Base-by-base conservation (phyloP, 129 eudicot species). In the Pittosporum tobira region DNA sequence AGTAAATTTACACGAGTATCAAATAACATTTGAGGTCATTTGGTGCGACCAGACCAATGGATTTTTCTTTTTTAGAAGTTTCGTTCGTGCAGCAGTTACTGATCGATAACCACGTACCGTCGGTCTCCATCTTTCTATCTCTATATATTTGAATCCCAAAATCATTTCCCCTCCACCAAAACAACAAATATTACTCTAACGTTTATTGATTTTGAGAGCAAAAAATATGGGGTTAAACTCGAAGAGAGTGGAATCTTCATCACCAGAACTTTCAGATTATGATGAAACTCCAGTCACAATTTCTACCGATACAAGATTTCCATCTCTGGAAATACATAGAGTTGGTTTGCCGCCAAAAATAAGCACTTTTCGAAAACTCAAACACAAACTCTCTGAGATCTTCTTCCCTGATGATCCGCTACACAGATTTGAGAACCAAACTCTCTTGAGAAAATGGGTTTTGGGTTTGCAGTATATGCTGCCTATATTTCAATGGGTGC, bases 401-500 rank as follows among this genome's bases (percentile, higher is more conserved):
- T 61, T 61, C 25, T 61, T 61, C 43, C 51, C 65, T 6, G 65
- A 61, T 61, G 53, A 61, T 45, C 83, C 83, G 10, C 59, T 72
- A 13, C 83, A 69, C 42, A 38, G 49, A 59, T 77, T 73, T 47
- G 64, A 77, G 43, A 72, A 77, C 61, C 63, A 63, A 47, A 51
- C 69, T 0, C 2, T 31, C 3, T 11, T 49, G 36, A 69, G 43
- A 4, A 77, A 48, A 62, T 19, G 66, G 47, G 15, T 68, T 11
- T 49, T 77, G 11, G 66, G 57, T 31, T 45, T 69, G 20, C 70
- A 63, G 10, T 73, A 42, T 22, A 18, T 78, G 24, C 55, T 78
- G 37, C 84, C 79, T 6, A 69, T 78, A 12, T 59, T 78, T 25
- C 48, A 61, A 13, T 78, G 84, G 84, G 72, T 65, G n/a, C 76